Percentiles rank a stretch among this genome's conserved stretches.
Conservation (phyloP, 352 stramenopile species). For the Globisporangium splendens region DNA sequence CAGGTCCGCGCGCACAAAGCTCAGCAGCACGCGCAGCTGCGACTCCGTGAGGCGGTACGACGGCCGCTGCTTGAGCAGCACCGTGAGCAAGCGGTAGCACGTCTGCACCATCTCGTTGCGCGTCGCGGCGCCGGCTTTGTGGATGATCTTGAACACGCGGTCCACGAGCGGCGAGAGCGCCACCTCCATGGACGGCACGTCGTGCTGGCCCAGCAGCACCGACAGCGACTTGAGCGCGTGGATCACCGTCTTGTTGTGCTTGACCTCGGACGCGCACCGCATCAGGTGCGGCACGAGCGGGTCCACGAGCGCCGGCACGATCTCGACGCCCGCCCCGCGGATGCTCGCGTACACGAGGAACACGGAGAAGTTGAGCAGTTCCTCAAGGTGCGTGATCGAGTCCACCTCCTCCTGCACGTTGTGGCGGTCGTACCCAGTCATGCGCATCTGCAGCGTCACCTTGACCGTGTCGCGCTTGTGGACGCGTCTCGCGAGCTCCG, state of each 20-base stretch:
- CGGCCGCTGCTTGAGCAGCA: constrained; percentile 78
- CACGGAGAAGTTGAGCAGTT: constrained; percentile 84
- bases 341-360: constrained; percentile 79
- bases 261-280: constrained; percentile 87
- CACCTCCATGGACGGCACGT: constrained; percentile 87
- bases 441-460: constrained; percentile 61
- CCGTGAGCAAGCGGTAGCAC: constrained; percentile 92
- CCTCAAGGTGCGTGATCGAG: constrained; percentile 64
- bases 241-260: constrained; percentile 90
- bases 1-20: constrained; percentile 89
- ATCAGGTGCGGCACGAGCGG: constrained; percentile 91
- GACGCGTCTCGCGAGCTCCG: constrained; percentile 59
- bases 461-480: constrained; percentile 44
- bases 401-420: constrained; percentile 48
- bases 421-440: constrained; percentile 81
- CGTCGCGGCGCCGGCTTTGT: constrained; percentile 86
- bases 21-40: constrained; percentile 87
- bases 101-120: constrained; percentile 95
- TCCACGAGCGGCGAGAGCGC: constrained; percentile 81
- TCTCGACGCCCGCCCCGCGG: constrained; percentile 19
- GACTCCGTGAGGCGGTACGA: constrained; percentile 58
- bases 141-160: constrained; percentile 91
- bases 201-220: constrained; percentile 80
- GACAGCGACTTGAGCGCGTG: constrained; percentile 92
- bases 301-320: constrained; percentile 70